Evolutionary conservation across 805 yeast genomes (phyloP), one percentile per base, ranked within the genome.

Genomic region (Ogataea pignaliae): DNA sequence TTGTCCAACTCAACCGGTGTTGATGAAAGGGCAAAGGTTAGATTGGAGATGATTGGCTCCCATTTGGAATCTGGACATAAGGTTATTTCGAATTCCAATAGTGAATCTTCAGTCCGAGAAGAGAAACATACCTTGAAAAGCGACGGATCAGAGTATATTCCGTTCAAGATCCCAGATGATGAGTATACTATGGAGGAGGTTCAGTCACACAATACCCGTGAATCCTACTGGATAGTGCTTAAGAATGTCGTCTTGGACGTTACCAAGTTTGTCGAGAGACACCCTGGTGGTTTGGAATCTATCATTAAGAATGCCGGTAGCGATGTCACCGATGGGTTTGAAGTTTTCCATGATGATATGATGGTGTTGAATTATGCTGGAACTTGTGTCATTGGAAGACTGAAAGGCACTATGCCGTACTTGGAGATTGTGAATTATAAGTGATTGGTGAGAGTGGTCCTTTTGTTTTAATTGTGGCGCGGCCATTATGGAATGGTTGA

Each of bases 221-320:
- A 59, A 30, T 79, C 76, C 44, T 77, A 81, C 57, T 76, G 82
- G 81, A 70, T 75, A 31, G 66, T 76, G 14, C 71, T 77, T 32
- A 76, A 77, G 53, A 71, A 75, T 48, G 76, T 73, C 2, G 80
- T 77, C 3, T 52, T 77, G 44, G 75, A 77, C 53, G 65, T 69
- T 37, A 70, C 80, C 0, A 50, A 65, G 12, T 76, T 77, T 49
- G 57, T 75, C 45, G 48, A 56, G 13, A 63, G 68, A 51, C 84
- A 79, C 60, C 84, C 85, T 29, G 95, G 95, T 62, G 95, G 95
- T 45, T 85, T 79, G 50, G 89, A 82, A 56, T 80, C 84, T 29
- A 72, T 86, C 41, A 59, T 74, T 30, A 89, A 83, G 51, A 71
- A 74, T 54, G 93, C 84, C 31, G 95, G 95, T 34, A 68, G 69